These are phyloP conservation scores for Aureobasidium musti DNA, from an alignment of 2,329 filamentous ascomycete genomes.

Conservation along the genomic window DNA sequence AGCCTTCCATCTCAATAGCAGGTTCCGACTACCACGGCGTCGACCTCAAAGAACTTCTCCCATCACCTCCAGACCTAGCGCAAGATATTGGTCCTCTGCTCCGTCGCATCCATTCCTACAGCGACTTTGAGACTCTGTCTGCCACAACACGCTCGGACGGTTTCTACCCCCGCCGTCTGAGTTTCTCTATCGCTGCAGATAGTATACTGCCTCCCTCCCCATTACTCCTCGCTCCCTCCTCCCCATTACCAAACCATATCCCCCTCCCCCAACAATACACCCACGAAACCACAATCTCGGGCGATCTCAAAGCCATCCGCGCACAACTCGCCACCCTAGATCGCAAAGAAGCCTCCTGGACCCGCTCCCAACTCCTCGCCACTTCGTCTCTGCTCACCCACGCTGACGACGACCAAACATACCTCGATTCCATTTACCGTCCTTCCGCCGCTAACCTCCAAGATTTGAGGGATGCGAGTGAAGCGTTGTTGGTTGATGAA, in stretches of 20 bases:
- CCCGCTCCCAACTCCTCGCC: slow-evolving; percentile 56
- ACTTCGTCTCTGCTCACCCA: slow-evolving; percentile 63
- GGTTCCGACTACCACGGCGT: slow-evolving; percentile 62
- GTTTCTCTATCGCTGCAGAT: slow-evolving; percentile 74
- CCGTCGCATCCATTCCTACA: slow-evolving; percentile 58
- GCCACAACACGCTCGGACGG: slow-evolving; percentile 48
- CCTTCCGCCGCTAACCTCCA: slow-evolving; percentile 71
- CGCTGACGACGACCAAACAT: slow-evolving; percentile 64
- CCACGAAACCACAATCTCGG: slow-evolving; percentile 22
- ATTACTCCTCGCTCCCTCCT: background rate
- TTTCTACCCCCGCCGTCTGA: slow-evolving; percentile 70
- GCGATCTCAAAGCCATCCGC: slow-evolving; percentile 47
- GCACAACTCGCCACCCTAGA: slow-evolving; percentile 56
- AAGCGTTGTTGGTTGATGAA: slow-evolving; percentile 70
- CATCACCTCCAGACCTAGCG: slow-evolving; percentile 53
- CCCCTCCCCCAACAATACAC: slow-evolving; percentile 5
- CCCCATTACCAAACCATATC: background rate
- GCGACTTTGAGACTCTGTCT: slow-evolving; percentile 41
- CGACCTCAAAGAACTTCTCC: slow-evolving; percentile 59
- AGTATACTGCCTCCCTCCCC: slow-evolving; percentile 56
- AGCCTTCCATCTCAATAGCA: slow-evolving; percentile 51
- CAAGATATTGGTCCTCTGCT: slow-evolving; percentile 54
- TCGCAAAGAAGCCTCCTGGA: slow-evolving; percentile 62
- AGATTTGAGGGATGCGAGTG: slow-evolving; percentile 64
- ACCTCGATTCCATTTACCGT: slow-evolving; percentile 67